Evolutionary conservation across 2,329 filamentous ascomycete species (phyloP).

Genomic region (Corynespora cassiicola): DNA sequence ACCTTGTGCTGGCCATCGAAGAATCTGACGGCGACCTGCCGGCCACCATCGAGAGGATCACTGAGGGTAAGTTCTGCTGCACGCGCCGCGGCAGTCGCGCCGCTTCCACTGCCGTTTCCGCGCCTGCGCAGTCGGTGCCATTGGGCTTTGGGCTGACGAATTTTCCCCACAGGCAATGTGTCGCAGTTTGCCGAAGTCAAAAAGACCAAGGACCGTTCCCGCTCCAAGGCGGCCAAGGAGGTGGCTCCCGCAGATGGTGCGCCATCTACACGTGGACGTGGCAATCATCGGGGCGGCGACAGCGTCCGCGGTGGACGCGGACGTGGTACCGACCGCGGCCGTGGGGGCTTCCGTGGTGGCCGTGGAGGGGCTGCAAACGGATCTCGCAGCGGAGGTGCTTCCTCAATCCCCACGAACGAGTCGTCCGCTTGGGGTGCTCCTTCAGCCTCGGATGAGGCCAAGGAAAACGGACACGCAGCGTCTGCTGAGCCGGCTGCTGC

Average conservation of each 20-base stretch:
- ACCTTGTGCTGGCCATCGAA: slow-evolving; percentile 89
- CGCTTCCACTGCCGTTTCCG: slow-evolving; percentile 1
- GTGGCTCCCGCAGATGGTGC: slow-evolving; percentile 59
- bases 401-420: slow-evolving; percentile 75
- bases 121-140: not conserved
- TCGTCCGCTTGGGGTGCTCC: slow-evolving; percentile 67
- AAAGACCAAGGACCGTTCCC: slow-evolving; percentile 74
- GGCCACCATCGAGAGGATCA: slow-evolving; percentile 77
- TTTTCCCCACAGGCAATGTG: slow-evolving; percentile 66
- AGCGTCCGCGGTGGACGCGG: slow-evolving; percentile 62
- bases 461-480: slow-evolving; percentile 28
- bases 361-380: slow-evolving; percentile 72
- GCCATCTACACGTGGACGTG: slow-evolving; percentile 28
- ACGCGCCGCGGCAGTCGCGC: slow-evolving; percentile 5
- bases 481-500: slow-evolving; percentile 28
- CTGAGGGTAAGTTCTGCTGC: slow-evolving; percentile 66
- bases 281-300: slow-evolving; percentile 35
- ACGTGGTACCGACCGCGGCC: slow-evolving; percentile 64
- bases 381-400: slow-evolving; percentile 56
- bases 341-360: slow-evolving; percentile 61
- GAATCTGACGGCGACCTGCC: slow-evolving; percentile 82
- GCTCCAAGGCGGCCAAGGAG: slow-evolving; percentile 74
- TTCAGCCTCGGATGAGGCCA: slow-evolving; percentile 31
- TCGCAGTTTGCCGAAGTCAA: slow-evolving; percentile 86
- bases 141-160: slow-evolving; percentile 14